Conservation (phyloP, 1,284 basidiomycete genomes). For the Athelia psychrophila region DNA sequence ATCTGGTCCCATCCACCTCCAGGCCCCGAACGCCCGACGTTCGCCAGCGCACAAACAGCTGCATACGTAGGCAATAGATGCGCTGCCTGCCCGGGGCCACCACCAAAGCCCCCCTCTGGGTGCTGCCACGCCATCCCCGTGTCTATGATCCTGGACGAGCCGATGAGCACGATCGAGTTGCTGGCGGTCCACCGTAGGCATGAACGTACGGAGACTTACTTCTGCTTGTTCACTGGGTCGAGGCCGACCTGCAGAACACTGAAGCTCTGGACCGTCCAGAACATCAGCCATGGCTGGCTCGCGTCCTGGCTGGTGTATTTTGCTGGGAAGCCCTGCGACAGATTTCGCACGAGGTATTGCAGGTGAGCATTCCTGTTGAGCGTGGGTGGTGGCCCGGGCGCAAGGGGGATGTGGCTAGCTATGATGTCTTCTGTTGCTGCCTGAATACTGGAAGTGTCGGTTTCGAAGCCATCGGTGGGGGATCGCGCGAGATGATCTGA, state of each 20-base stretch:
- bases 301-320: constrained; percentile 85
- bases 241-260: constrained; percentile 74
- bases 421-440: constrained; percentile 67
- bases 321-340: constrained; percentile 74
- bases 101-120: constrained; percentile 86
- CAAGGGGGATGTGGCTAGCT: constrained; percentile 38
- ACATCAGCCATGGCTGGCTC: constrained; percentile 89
- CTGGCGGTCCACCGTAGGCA: too few relatives aligned
- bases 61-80: constrained; percentile 94
- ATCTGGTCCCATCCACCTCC: constrained; percentile 84
- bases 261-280: constrained; percentile 86
- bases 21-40: constrained; percentile 72
- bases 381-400: constrained; percentile 18
- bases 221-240: constrained; percentile 71
- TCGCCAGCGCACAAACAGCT: constrained; percentile 80
- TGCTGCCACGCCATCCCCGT: constrained; percentile 80
- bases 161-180: neutral
- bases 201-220: constrained; percentile 41
- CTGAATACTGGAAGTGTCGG: constrained; percentile 65
- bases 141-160: constrained; percentile 56
- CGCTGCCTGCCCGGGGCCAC: constrained; percentile 85
- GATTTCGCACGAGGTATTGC: constrained; percentile 65
- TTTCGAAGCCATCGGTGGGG: constrained; percentile 57
- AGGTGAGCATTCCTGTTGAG: constrained; percentile 64
- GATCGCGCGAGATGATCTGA: constrained; percentile 21